Conservation (phyloP, 805 yeast species). For the Nakazawaea holstii region DNA sequence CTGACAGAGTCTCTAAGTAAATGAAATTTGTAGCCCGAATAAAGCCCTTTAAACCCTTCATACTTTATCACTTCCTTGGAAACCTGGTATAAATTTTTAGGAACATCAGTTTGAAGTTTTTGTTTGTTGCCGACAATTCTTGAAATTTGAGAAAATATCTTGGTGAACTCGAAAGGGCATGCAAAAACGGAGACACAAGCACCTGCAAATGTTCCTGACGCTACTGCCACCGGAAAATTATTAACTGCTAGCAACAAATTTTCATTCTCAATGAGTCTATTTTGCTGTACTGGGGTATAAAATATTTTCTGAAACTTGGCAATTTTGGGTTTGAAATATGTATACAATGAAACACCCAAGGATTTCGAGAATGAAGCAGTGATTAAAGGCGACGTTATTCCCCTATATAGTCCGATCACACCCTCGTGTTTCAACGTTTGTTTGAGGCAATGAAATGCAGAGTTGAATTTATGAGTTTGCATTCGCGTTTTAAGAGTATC, state of each 20-base stretch:
- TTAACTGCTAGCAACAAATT: constrained; percentile 17
- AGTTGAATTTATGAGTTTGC: constrained; percentile 68
- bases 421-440: constrained; percentile 61
- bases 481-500: constrained; percentile 85
- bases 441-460: constrained; percentile 51
- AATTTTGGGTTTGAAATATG: constrained; percentile 43
- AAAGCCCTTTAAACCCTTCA: constrained; percentile 61
- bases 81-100: constrained; percentile 32
- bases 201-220: constrained; percentile 67
- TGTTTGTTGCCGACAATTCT: constrained; percentile 31
- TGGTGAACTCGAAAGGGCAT: constrained; percentile 83
- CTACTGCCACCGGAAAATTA: constrained; percentile 40
- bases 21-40: constrained; percentile 70
- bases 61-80: constrained; percentile 48
- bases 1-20: constrained; percentile 64
- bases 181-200: constrained; percentile 57
- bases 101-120: constrained; percentile 15
- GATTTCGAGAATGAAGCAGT: constrained; percentile 64
- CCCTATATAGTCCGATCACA: constrained; percentile 64
- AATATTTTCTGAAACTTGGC: constrained; percentile 17
- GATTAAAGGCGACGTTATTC: constrained; percentile 67
- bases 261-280: background rate
- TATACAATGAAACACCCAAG: constrained; percentile 58
- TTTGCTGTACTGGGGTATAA: constrained; percentile 13
- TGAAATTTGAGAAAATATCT: constrained; percentile 74